A percentile compares a stretch with the other conserved stretches of the same genome.
Conservation (phyloP, 352 stramenopile species). For the Thraustochytrium striatum region DNA sequence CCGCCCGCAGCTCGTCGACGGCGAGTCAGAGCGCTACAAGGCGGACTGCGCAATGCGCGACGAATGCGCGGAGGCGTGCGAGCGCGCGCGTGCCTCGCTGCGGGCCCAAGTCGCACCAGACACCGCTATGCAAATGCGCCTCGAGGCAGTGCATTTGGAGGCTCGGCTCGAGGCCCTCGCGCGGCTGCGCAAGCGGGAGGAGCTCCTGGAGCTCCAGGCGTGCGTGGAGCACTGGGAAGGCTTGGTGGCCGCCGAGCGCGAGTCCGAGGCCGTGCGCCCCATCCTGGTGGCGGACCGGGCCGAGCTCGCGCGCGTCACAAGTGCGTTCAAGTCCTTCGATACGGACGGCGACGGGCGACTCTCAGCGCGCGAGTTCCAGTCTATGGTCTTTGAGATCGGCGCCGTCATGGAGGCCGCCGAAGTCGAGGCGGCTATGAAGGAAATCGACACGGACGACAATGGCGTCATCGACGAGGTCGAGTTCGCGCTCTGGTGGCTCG, state of each 20-base stretch:
- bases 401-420: constrained; percentile 15
- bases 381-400: background rate
- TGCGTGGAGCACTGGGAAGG: background rate
- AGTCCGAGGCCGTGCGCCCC: background rate
- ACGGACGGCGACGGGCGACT: background rate
- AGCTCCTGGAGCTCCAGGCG: background rate
- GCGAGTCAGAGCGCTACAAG: too few relatives aligned
- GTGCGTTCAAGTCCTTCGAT: constrained; percentile 23
- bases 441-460: constrained; percentile 31
- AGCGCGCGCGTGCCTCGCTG: too few relatives aligned
- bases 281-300: background rate
- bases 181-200: background rate
- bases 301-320: background rate
- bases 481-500: constrained; percentile 23
- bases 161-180: background rate
- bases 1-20: too few relatives aligned
- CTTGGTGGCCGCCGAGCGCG: background rate
- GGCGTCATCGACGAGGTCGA: constrained; percentile 4
- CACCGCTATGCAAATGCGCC: background rate
- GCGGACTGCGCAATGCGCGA: too few relatives aligned
- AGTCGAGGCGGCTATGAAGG: background rate
- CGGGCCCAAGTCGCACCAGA: too few relatives aligned
- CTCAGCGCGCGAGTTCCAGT: background rate
- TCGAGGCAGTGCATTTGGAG: background rate
- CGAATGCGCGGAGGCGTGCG: background rate